A percentile compares a stretch with the other conserved stretches of the same genome.
phyloP scores from a whole-genome alignment of 2,329 filamentous ascomycete species.

The Rugonectria rugulosa region DNA sequence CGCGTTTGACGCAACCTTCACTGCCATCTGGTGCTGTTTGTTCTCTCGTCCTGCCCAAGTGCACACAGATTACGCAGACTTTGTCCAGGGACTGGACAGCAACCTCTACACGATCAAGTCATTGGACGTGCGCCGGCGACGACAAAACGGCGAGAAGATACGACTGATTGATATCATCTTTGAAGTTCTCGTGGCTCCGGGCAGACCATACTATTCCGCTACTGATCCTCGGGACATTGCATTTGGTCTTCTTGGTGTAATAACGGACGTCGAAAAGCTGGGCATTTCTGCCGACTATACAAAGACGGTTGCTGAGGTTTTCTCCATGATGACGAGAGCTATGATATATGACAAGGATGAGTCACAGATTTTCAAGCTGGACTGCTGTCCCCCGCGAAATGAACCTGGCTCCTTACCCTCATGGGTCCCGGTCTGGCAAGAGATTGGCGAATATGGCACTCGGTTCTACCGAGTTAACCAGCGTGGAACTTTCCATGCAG shows the following conservation, averaged over 20 bases:
- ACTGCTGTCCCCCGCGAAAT: background rate
- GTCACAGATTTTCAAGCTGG: background rate
- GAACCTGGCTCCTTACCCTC: background rate
- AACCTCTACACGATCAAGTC: background rate
- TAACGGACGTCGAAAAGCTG: background rate
- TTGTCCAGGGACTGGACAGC: background rate
- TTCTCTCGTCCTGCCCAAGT: background rate
- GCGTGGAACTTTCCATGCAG: background rate
- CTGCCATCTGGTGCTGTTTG: background rate
- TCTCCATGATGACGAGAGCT: background rate
- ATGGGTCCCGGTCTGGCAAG: background rate
- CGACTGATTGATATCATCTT: background rate
- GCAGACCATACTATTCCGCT: constrained; percentile 4
- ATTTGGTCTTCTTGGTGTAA: constrained; percentile 27
- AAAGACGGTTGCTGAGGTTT: background rate
- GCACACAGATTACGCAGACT: background rate
- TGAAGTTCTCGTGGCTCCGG: background rate
- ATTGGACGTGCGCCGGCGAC: background rate
- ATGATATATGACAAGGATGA: background rate
- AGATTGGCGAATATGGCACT: background rate
- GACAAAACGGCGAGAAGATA: background rate
- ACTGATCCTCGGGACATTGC: constrained; percentile 30
- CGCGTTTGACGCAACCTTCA: background rate
- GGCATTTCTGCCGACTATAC: background rate
- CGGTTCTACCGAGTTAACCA: background rate